These are phyloP conservation scores for Aspergillaceae sp. DNA, from an alignment of 2,329 filamentous ascomycete species.

Conservation along the genomic window DNA sequence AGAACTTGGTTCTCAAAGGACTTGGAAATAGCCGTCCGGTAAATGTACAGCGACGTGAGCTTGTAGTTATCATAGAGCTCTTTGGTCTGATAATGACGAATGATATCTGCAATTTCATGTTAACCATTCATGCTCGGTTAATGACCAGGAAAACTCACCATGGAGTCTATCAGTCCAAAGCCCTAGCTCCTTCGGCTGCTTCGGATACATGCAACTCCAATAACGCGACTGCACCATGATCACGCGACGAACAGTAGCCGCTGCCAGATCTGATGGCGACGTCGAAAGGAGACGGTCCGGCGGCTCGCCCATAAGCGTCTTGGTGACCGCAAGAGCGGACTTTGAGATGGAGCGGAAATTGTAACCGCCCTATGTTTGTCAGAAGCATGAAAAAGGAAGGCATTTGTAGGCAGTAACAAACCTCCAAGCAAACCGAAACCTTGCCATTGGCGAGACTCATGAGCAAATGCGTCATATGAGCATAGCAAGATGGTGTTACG, in stretches of 20 bases:
- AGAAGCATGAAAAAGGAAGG: background rate
- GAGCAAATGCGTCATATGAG: slow-evolving; percentile 98
- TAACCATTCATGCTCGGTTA: slow-evolving; percentile 1
- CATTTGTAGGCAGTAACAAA: slow-evolving; percentile 10
- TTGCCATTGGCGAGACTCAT: slow-evolving; percentile 90
- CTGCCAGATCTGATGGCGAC: slow-evolving; percentile 43
- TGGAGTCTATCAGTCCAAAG: slow-evolving; percentile 53
- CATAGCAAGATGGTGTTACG: slow-evolving; percentile 83
- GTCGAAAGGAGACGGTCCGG: slow-evolving; percentile 52
- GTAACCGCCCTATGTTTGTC: slow-evolving; percentile 61
- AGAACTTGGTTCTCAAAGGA: slow-evolving; percentile 82
- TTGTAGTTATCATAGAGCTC: slow-evolving; percentile 61
- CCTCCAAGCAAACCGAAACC: slow-evolving; percentile 81
- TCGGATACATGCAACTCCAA: slow-evolving; percentile 82
- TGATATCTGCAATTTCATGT: slow-evolving; percentile 49
- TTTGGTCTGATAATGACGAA: slow-evolving; percentile 67
- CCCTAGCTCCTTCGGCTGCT: slow-evolving; percentile 27
- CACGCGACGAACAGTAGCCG: slow-evolving; percentile 50
- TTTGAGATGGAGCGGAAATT: slow-evolving; percentile 87
- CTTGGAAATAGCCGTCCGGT: slow-evolving; percentile 61
- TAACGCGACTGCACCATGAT: slow-evolving; percentile 55
- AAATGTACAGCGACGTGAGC: slow-evolving; percentile 74
- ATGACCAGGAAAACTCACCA: slow-evolving; percentile 24
- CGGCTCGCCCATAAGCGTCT: slow-evolving; percentile 90
- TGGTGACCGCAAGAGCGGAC: slow-evolving; percentile 83